phyloP scores from a whole-genome alignment of 805 yeast genomes.

The Suhomyces faveliae region DNA sequence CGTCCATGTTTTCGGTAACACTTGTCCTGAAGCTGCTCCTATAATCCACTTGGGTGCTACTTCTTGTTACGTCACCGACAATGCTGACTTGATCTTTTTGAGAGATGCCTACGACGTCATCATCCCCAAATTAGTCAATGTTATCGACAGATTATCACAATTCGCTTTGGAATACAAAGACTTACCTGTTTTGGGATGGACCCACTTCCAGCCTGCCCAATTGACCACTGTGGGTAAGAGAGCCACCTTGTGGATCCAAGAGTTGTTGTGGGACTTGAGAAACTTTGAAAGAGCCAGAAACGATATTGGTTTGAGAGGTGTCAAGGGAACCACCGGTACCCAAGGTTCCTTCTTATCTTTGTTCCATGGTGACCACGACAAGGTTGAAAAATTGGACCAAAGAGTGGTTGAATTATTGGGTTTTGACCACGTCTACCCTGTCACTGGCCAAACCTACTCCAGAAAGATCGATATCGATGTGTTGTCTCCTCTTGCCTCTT shows the following conservation, averaged over 20 bases:
- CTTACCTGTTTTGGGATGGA: conserved; percentile 97
- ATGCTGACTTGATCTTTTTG: conserved; percentile 94
- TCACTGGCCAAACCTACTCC: conserved; percentile 98
- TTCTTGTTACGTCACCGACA: conserved; percentile 95
- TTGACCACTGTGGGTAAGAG: conserved; percentile 98
- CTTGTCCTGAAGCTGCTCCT: conserved; percentile 95
- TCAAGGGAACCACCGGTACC: conserved; percentile 98
- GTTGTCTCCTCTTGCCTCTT: conserved; percentile 85
- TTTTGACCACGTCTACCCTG: conserved; percentile 92
- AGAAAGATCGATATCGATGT: conserved; percentile 97
- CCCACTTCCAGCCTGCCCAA: conserved; percentile 99
- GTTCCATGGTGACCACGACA: conserved; percentile 95
- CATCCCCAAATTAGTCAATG: conserved; percentile 94
- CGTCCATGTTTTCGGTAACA: conserved; percentile 90
- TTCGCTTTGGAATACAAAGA: conserved; percentile 93
- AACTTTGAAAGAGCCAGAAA: conserved; percentile 94
- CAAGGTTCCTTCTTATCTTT: conserved; percentile 94
- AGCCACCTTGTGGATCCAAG: conserved; percentile 97
- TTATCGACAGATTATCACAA: conserved; percentile 81
- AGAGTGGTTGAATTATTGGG: conserved; percentile 92
- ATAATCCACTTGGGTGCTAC: conserved; percentile 98
- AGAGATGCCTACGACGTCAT: conserved; percentile 93
- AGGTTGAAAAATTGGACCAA: conserved; percentile 89
- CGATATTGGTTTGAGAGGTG: conserved; percentile 95
- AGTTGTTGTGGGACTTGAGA: conserved; percentile 95